Percentiles rank a stretch among this genome's conserved stretches.
These are phyloP conservation scores for Calonectria montana DNA, from an alignment of 2,329 filamentous ascomycete genomes.

Conservation along the genomic window DNA sequence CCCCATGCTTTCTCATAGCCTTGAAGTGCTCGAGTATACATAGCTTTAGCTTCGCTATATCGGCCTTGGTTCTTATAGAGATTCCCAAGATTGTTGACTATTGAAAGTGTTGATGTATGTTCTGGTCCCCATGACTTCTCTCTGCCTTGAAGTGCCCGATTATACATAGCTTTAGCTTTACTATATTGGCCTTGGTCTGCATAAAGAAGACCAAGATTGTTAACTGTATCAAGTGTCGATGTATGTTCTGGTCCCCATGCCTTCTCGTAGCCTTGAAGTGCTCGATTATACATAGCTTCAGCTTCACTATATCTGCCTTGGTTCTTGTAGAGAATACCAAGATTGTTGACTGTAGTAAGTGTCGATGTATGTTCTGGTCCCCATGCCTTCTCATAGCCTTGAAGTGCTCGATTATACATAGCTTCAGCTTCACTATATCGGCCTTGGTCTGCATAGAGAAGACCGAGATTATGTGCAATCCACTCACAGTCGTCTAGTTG, in stretches of 20 bases:
- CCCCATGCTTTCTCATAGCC: constrained; percentile 38
- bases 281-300: not conserved
- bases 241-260: not conserved
- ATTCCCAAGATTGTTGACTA: constrained; percentile 22
- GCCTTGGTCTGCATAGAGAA: not conserved
- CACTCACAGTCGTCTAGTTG: not conserved
- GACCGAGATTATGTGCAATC: not conserved
- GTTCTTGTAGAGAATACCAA: not conserved
- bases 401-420: not conserved
- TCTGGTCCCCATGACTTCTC: not conserved
- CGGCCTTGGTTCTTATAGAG: constrained; percentile 39
- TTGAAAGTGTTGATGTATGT: not conserved
- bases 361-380: not conserved
- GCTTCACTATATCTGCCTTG: not conserved
- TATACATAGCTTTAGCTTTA: not conserved
- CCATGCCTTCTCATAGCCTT: not conserved
- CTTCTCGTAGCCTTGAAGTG: not conserved
- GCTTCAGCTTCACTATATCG: not conserved
- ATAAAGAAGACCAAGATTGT: not conserved
- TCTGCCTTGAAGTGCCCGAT: not conserved
- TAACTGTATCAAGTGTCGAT: not conserved
- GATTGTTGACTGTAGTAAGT: not conserved
- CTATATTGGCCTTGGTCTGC: not conserved
- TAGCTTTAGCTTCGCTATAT: constrained; percentile 29
- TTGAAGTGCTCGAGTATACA: constrained; percentile 26